Percentiles rank a stretch among this genome's conserved stretches.
phyloP scores from a whole-genome alignment of 371 early-diverging fungal genomes.

The Encephalitozoon cuniculi region DNA sequence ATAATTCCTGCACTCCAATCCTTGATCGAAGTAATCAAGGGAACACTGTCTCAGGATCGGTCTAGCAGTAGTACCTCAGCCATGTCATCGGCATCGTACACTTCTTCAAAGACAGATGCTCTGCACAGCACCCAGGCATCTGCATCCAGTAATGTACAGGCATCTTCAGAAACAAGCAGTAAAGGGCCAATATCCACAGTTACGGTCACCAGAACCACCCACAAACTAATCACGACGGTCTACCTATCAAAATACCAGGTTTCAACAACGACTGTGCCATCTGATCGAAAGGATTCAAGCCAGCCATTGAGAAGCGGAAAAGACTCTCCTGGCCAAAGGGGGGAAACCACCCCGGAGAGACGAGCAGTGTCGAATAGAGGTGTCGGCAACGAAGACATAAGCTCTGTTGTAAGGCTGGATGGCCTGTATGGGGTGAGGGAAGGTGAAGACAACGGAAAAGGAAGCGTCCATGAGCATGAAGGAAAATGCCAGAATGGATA shows the following conservation, averaged over 20 bases:
- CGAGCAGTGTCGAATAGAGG: neutral
- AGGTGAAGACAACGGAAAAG: neutral
- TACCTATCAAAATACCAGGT: neutral
- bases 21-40: neutral
- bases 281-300: neutral
- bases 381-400: neutral
- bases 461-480: neutral
- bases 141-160: neutral
- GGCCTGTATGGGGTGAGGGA: neutral
- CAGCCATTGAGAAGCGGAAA: neutral
- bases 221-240: neutral
- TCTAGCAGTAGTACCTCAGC: neutral
- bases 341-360: no score
- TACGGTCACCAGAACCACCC: neutral
- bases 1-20: neutral
- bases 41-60: neutral
- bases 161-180: neutral
- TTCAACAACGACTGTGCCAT: neutral
- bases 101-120: neutral
- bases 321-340: neutral
- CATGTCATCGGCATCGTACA: neutral
- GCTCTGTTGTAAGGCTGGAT: neutral
- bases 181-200: neutral
- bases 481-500: neutral
- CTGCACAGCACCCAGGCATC: neutral